A percentile compares a stretch with the other conserved stretches of the same genome.
phyloP scores from a whole-genome alignment of 192 early-diverging fungal species.

The Backusella circina region DNA sequence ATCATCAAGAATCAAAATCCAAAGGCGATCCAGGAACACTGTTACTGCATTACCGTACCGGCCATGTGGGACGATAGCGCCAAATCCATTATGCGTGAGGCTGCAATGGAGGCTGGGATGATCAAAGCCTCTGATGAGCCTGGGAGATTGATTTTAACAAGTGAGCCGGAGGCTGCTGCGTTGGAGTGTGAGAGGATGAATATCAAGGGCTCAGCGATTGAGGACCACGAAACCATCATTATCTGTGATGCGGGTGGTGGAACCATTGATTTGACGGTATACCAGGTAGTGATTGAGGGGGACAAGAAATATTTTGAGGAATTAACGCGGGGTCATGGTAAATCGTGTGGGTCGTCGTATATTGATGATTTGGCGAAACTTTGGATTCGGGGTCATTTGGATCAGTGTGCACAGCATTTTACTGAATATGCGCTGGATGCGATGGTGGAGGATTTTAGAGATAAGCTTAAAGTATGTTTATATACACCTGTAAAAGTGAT shows the following conservation, averaged over 20 bases:
- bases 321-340: conserved; percentile 44
- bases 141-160: conserved; percentile 36
- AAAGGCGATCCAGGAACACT: background rate
- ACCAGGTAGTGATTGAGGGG: conserved; percentile 27
- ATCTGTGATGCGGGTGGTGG: conserved; percentile 52
- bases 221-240: conserved; percentile 43
- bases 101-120: conserved; percentile 43
- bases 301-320: conserved; percentile 32
- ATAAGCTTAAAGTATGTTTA: conserved; percentile 14
- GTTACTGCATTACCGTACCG: conserved; percentile 46
- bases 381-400: conserved; percentile 37
- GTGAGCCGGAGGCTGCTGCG: conserved; percentile 41
- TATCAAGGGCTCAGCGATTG: conserved; percentile 23
- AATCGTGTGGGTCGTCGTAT: conserved; percentile 40
- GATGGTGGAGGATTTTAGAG: conserved; percentile 41
- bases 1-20: background rate
- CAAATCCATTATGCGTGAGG: conserved; percentile 45
- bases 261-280: conserved; percentile 50
- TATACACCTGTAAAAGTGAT: no score
- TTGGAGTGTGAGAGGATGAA: conserved; percentile 39
- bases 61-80: conserved; percentile 49
- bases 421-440: background rate
- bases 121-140: conserved; percentile 39
- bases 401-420: background rate
- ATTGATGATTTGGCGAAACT: conserved; percentile 37